These are phyloP conservation scores for Solanum neorickii DNA, from an alignment of 257 asterid species.

Conservation along the genomic window DNA sequence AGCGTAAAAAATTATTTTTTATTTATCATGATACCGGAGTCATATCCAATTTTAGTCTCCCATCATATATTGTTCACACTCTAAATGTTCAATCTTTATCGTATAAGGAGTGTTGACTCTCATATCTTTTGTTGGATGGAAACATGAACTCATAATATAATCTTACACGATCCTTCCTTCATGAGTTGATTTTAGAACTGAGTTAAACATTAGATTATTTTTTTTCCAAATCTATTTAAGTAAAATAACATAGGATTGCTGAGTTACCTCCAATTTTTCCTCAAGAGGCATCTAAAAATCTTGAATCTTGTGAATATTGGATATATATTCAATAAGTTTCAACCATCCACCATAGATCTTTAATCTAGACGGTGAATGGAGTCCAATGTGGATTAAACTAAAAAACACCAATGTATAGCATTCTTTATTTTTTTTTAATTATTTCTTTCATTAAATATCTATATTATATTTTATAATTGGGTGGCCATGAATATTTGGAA, in stretches of 20 bases:
- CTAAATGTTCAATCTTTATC: too few species aligned
- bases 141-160: neutral
- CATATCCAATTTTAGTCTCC: fast-evolving
- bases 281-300: neutral
- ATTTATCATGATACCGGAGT: neutral
- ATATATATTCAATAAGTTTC: neutral
- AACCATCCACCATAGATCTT: neutral
- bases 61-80: neutral
- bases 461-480: neutral
- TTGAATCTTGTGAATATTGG: neutral
- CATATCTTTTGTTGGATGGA: neutral
- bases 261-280: neutral
- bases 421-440: neutral
- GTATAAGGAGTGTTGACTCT: fast-evolving
- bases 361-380: neutral
- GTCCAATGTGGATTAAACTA: neutral
- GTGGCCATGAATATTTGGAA: neutral
- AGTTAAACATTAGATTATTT: too few species aligned
- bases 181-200: fast-evolving
- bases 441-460: neutral
- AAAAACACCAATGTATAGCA: neutral
- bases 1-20: neutral
- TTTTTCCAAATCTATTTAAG: neutral
- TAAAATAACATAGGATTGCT: neutral
- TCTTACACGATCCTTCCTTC: fast-evolving